phyloP scores from a whole-genome alignment of 177 flowering plant species.

The Vitis hybrid region DNA sequence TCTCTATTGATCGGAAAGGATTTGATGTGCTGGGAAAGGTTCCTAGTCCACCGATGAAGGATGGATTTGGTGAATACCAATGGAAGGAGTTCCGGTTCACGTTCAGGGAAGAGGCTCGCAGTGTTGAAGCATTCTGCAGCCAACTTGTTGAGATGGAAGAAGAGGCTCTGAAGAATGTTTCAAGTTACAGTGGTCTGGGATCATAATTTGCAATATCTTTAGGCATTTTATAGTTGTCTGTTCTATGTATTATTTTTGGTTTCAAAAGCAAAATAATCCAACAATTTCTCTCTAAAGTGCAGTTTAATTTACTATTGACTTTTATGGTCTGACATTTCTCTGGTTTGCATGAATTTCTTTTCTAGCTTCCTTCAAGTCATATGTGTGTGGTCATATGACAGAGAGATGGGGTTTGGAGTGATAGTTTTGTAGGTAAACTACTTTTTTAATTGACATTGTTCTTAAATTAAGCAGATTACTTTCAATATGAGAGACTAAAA shows the following conservation, averaged over 20 bases:
- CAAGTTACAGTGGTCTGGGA: conserved; percentile 55
- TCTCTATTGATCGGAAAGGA: conserved; percentile 74
- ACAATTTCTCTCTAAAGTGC: too few relatives aligned
- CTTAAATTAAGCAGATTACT: too few relatives aligned
- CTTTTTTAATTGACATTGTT: too few relatives aligned
- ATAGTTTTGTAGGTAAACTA: too few relatives aligned
- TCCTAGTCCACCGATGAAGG: conserved; percentile 27
- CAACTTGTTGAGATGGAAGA: conserved; percentile 81
- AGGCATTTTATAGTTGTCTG: too few relatives aligned
- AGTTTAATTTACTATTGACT: too few relatives aligned
- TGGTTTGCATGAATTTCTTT: too few relatives aligned
- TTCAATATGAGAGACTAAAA: too few relatives aligned
- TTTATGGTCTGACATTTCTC: too few relatives aligned
- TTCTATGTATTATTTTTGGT: not conserved
- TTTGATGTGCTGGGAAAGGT: conserved; percentile 73
- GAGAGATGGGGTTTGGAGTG: too few relatives aligned
- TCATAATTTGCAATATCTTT: conserved; percentile 6
- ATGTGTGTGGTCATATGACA: too few relatives aligned
- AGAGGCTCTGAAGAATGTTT: conserved; percentile 57
- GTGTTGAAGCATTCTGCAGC: conserved; percentile 62
- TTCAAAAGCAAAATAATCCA: not conserved
- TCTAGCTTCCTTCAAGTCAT: too few relatives aligned
- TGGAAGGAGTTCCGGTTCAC: conserved; percentile 74
- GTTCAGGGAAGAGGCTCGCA: conserved; percentile 66
- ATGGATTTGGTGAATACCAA: conserved; percentile 41